Evolutionary conservation across 768 basidiomycete species (phyloP).

Genomic region (Ephemerocybe angulata): DNA sequence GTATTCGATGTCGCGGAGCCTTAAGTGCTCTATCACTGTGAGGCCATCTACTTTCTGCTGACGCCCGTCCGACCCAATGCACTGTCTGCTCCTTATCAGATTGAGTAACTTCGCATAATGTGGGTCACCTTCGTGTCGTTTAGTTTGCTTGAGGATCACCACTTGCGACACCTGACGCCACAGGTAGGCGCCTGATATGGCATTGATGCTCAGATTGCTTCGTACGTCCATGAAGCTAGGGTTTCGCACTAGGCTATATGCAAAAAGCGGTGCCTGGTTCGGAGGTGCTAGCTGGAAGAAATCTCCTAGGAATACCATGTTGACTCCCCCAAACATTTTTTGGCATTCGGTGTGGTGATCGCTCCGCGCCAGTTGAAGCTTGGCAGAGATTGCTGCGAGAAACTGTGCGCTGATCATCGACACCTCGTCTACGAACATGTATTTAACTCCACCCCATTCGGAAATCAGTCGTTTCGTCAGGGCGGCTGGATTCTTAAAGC

Average conservation of each 20-base stretch:
- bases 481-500: neutral
- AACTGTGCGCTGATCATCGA: conserved; percentile 19
- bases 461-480: neutral
- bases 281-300: conserved; percentile 12
- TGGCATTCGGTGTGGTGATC: neutral
- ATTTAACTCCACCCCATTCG: conserved; percentile 20
- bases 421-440: conserved; percentile 18
- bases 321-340: conserved; percentile 25
- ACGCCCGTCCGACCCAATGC: neutral
- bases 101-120: conserved; percentile 11
- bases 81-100: conserved; percentile 2
- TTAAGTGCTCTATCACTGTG: neutral
- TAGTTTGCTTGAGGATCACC: conserved; percentile 11
- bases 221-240: conserved; percentile 3
- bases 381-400: conserved; percentile 17
- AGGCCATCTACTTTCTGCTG: neutral
- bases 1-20: neutral
- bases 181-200: conserved; percentile 10
- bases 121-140: conserved; percentile 11
- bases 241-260: conserved; percentile 4
- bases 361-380: conserved; percentile 20
- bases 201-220: neutral
- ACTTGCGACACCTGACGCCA: conserved; percentile 13
- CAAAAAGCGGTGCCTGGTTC: conserved; percentile 16
- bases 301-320: conserved; percentile 28